Evolutionary conservation across 345 rosid species (phyloP).

Genomic region (Euphorbia peplus): DNA sequence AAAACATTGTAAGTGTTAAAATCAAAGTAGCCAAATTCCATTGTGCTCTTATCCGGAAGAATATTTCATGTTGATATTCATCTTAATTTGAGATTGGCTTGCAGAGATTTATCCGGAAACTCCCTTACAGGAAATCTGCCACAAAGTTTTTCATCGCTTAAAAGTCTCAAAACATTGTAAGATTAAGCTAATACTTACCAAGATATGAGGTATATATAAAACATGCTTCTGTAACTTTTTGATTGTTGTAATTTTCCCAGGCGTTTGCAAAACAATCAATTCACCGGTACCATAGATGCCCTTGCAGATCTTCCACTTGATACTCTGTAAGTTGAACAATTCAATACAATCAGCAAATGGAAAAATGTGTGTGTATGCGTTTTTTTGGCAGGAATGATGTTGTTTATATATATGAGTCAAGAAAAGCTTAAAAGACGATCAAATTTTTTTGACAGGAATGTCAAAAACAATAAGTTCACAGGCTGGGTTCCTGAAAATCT

Average conservation of each 20-base stretch:
- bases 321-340: slow-evolving; percentile 52
- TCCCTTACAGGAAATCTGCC: slow-evolving; percentile 70
- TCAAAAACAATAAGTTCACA: slow-evolving; percentile 68
- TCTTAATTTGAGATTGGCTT: slow-evolving; percentile 15
- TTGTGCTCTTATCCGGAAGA: neutral
- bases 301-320: slow-evolving; percentile 67
- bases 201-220: neutral
- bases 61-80: neutral
- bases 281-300: slow-evolving; percentile 68
- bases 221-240: neutral
- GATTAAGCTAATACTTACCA: slow-evolving; percentile 12
- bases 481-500: slow-evolving; percentile 86
- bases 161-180: slow-evolving; percentile 62
- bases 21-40: neutral
- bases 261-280: slow-evolving; percentile 67
- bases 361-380: neutral
- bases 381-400: neutral
- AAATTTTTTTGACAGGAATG: slow-evolving; percentile 47
- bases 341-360: neutral
- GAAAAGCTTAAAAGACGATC: neutral
- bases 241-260: slow-evolving; percentile 31
- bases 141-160: slow-evolving; percentile 53
- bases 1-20: slow-evolving; percentile 52
- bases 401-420: neutral
- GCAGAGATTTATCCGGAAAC: slow-evolving; percentile 84